Base-by-base conservation (phyloP, 2,329 filamentous ascomycete species). In the Phaeosphaeria sp. region DNA sequence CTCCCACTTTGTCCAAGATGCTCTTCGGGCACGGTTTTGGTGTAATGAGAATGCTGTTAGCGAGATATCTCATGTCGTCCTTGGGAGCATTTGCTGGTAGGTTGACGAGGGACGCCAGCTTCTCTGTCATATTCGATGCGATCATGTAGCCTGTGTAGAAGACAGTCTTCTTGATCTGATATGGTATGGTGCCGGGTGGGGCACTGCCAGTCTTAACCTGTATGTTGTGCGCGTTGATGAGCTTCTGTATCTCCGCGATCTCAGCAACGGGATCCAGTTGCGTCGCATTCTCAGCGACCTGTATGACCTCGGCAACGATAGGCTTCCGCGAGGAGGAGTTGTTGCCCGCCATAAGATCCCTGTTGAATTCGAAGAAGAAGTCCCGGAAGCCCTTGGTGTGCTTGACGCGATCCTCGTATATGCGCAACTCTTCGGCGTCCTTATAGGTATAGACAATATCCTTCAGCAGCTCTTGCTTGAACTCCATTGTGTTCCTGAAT, bases 131-230 rank as follows among this genome's bases (percentile, higher is more conserved):
- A 24, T 86, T 82, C 48, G 87, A 82, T 42, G 83, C 83, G 64
- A 99, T 89, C 77, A 96, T 87, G 78, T 99, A 98, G 49, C 92
- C 92, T 1, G 95, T 97, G 78, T 94, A 97, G 77, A 93, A 92
- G 49, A 97, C 89, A 1, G 88, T 92, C 74, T 93, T 93, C 76
- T 91, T 92, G 74, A 99, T 92, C 66, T 86, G 84, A 59, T 95
- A 79, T 1, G 80, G 83, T 46, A 79, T 77, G 33, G 80, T 78
- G 47, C 78, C 77, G 9, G 74, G 73, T 1, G 82, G 81, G 42
- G 80, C 81, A 9, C 75, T 80, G 56, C 73, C 77, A 49, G 61
- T 77, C 64, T 80, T 78, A 42, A 89, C 78, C 22, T 85, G 79
- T 3, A 80, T 78, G 74, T 98, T 99, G 81, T 98, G 94, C 20